Percentiles rank a stretch among this genome's conserved stretches.
Conservation (phyloP, 1,284 basidiomycete genomes). For the Cerioporus squamosus region DNA sequence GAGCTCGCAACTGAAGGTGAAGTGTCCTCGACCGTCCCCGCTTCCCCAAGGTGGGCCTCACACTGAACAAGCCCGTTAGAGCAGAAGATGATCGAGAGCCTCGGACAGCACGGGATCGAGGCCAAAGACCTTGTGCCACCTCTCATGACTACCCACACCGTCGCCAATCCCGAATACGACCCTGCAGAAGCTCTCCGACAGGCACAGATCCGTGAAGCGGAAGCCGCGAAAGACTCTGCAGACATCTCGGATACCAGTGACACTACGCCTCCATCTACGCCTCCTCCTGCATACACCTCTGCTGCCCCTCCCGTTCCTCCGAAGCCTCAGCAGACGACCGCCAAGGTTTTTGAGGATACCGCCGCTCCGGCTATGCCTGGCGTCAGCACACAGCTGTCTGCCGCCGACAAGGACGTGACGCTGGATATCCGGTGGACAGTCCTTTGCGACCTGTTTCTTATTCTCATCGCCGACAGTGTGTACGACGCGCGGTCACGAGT, state of each 20-base stretch:
- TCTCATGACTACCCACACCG: slow-evolving; percentile 93
- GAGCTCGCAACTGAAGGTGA: slow-evolving; percentile 89
- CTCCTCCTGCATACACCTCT: slow-evolving; percentile 25
- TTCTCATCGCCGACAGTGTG: slow-evolving; percentile 92
- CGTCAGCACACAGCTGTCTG: slow-evolving; percentile 81
- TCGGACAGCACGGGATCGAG: slow-evolving; percentile 87
- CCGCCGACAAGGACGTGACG: slow-evolving; percentile 86
- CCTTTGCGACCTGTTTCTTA: slow-evolving; percentile 92
- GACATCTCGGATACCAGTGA: slow-evolving; percentile 36
- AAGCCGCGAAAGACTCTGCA: slow-evolving; percentile 41
- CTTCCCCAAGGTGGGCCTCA: slow-evolving; percentile 23
- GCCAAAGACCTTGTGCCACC: slow-evolving; percentile 88
- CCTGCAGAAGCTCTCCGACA: slow-evolving; percentile 72
- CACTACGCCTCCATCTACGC: slow-evolving; percentile 24
- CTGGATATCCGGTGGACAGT: slow-evolving; percentile 97
- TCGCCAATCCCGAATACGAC: slow-evolving; percentile 96
- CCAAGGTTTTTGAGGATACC: slow-evolving; percentile 66
- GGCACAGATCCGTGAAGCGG: slow-evolving; percentile 43
- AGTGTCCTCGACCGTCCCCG: slow-evolving; percentile 31
- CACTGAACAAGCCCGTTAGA: slow-evolving; percentile 60
- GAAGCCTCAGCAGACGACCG: slow-evolving; percentile 57
- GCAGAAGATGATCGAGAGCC: slow-evolving; percentile 96
- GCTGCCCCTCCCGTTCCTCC: slow-evolving; percentile 29
- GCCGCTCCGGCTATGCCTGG: slow-evolving; percentile 71
- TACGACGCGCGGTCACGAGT: slow-evolving; percentile 94